Evolutionary conservation across 805 yeast genomes (phyloP), one percentile per base, ranked within the genome.

Genomic region (Kuraishia piskuri): DNA sequence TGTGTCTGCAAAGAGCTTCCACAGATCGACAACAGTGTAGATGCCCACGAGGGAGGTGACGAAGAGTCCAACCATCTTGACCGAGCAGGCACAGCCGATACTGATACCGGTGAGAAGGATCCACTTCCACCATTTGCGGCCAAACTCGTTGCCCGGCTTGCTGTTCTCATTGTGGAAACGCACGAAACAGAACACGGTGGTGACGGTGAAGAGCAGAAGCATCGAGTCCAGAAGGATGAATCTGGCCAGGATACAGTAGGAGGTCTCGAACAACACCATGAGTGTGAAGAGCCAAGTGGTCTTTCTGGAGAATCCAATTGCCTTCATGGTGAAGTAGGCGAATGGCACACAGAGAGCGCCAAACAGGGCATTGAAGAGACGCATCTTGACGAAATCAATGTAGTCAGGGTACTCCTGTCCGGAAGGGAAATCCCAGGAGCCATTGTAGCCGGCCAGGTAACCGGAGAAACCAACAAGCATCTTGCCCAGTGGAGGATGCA

Each of bases 31-130:
- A 45, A 88, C 75, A 22, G 97, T 90, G 70, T 92, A 89, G 57
- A 90, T 79, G 50, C 99, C 99, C 53, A 94, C 90, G 57, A 90
- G 72, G 19, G 90, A 69, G 54, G 96, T 92, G 56, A 89, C 88
- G 63, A 94, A 89, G 54, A 92, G 77, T 62, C 99, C 99, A 55
- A 94, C 98, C 96, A 91, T 90, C 71, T 94, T 94, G 54, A 90
- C 96, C 25, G 96, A 86, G 65, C 92, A 86, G 20, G 91, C 87
- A 68, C 94, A 88, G 46, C 99, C 98, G 62, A 94, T 82, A 49
- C 82, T 75, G 52, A 90, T 71, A 59, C 99, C 99, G 8, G 96
- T 87, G 55, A 87, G 71, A 22, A 86, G 61, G 52, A 94, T 70
- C 96, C 97, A 92, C 66, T 82, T 83, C 96, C 96, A 94, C 97